phyloP scores from a whole-genome alignment of 345 rosid species.

The Corchorus olitorius region DNA sequence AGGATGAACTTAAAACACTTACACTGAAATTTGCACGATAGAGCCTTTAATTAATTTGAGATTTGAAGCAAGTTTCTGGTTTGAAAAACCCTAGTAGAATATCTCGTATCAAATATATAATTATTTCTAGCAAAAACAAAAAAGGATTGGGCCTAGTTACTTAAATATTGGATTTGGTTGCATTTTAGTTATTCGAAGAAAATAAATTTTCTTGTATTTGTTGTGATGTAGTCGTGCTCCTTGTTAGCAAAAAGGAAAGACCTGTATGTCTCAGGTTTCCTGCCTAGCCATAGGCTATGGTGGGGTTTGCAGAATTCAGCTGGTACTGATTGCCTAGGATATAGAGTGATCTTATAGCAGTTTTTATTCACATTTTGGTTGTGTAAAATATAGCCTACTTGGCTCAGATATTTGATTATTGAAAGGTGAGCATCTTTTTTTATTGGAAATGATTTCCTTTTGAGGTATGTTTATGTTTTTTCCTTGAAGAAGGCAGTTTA shows the following conservation, averaged over 20 bases:
- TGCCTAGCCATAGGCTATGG: neutral
- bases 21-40: neutral
- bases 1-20: neutral
- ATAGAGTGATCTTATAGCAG: neutral
- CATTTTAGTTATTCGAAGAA: neutral
- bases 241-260: neutral
- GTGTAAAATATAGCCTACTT: neutral
- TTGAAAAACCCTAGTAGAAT: neutral
- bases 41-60: neutral
- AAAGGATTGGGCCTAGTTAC: neutral
- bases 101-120: neutral
- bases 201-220: neutral
- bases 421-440: neutral
- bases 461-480: neutral
- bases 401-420: neutral
- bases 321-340: neutral
- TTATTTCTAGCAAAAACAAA: neutral
- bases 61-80: neutral
- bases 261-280: neutral
- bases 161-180: neutral
- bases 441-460: neutral
- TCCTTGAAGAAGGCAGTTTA: neutral
- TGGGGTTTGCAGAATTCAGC: neutral
- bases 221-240: neutral
- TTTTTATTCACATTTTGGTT: neutral